Evolutionary conservation across 352 stramenopile species (phyloP).

Genomic region (Pythium dissotocum): DNA sequence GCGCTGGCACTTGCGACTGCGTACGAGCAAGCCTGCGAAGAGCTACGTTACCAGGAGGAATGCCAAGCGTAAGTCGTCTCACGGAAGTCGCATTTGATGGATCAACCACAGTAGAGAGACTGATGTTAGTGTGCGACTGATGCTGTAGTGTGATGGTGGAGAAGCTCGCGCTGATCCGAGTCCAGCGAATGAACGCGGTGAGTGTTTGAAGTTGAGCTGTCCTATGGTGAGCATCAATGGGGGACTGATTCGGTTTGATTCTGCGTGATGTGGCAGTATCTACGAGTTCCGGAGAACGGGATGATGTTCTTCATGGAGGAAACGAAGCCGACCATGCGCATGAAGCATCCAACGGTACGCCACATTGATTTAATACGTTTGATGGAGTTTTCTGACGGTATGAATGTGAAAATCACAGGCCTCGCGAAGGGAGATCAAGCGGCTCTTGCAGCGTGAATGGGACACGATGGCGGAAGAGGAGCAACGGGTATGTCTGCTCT

Average conservation of each 20-base stretch:
- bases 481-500: constrained; percentile 30
- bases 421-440: constrained; percentile 32
- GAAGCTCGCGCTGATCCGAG: constrained; percentile 49
- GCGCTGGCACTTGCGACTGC: constrained; percentile 34
- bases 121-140: neutral
- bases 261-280: constrained; percentile 28
- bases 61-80: constrained; percentile 38
- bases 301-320: constrained; percentile 43
- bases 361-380: neutral
- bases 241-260: neutral
- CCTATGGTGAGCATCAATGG: neutral
- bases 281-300: constrained; percentile 32
- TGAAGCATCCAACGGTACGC: constrained; percentile 28
- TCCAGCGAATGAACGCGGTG: constrained; percentile 45
- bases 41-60: constrained; percentile 40
- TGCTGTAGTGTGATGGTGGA: constrained; percentile 40
- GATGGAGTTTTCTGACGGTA: neutral
- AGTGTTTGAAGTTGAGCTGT: constrained; percentile 1
- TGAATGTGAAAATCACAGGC: constrained; percentile 13
- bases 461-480: constrained; percentile 29
- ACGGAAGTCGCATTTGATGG: too few relatives aligned
- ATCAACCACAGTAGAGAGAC: neutral
- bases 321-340: constrained; percentile 24
- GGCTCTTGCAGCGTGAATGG: constrained; percentile 31
- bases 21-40: constrained; percentile 37